Conservation (phyloP, 495 filamentous ascomycete species). For the Aspergillus panamensis region DNA sequence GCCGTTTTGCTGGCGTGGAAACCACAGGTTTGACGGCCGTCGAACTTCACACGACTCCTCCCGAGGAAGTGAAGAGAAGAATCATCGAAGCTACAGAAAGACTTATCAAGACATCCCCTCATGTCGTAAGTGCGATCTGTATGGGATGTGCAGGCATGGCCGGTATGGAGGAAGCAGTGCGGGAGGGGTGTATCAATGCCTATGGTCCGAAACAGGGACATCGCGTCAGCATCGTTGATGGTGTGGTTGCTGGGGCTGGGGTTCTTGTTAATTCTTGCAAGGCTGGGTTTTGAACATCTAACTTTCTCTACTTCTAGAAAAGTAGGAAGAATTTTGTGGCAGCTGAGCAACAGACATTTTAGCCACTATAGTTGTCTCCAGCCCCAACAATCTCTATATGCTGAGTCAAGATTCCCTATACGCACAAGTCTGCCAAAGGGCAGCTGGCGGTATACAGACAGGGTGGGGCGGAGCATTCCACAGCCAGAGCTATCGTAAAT, state of each 20-base stretch:
- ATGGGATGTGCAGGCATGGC: conserved; percentile 90
- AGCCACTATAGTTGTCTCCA: too few species aligned
- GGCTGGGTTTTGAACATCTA: conserved; percentile 32
- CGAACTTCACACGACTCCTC: conserved; percentile 69
- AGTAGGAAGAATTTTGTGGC: background rate
- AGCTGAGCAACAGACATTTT: too few species aligned
- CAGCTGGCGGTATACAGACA: too few species aligned
- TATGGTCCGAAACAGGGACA: conserved; percentile 59
- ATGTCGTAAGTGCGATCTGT: conserved; percentile 49
- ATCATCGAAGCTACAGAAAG: conserved; percentile 67
- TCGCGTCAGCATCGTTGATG: conserved; percentile 73
- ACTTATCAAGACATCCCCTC: conserved; percentile 51
- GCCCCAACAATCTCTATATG: too few species aligned
- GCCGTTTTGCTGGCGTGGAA: conserved; percentile 71
- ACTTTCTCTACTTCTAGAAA: background rate
- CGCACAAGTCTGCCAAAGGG: too few species aligned
- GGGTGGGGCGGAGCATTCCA: too few species aligned
- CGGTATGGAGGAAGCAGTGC: conserved; percentile 78
- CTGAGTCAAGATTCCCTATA: too few species aligned
- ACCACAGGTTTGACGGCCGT: conserved; percentile 79
- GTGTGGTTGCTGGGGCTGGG: conserved; percentile 73
- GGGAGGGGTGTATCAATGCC: conserved; percentile 60
- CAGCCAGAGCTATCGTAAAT: too few species aligned
- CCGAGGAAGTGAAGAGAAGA: conserved; percentile 59
- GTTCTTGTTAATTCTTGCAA: conserved; percentile 53